Percentiles rank a stretch among this genome's conserved stretches.
These are phyloP conservation scores for Triticum urartu DNA, from an alignment of 176 grass and related monocot genomes.

Conservation along the genomic window DNA sequence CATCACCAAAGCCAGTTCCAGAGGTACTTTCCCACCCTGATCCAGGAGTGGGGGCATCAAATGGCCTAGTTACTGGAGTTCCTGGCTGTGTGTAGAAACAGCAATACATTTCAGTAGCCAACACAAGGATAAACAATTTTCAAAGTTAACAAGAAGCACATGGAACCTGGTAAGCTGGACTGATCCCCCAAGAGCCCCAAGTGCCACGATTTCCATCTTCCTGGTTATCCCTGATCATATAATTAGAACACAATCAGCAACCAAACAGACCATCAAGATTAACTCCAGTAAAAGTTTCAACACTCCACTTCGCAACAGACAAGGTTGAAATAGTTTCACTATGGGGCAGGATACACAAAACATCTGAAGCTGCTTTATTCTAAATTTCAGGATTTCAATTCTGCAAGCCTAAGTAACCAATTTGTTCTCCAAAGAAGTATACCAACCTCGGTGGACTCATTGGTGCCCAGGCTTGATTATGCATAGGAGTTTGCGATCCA, in stretches of 20 bases:
- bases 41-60: slow-evolving; percentile 85
- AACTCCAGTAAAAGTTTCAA: background rate
- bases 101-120: background rate
- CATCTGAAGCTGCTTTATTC: background rate
- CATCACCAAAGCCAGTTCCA: slow-evolving; percentile 48
- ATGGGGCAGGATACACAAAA: background rate
- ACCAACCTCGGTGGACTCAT: slow-evolving; percentile 74
- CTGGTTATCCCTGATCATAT: slow-evolving; percentile 57
- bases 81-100: slow-evolving; percentile 45
- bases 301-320: background rate
- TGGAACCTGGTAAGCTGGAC: slow-evolving; percentile 68
- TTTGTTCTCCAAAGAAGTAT: slow-evolving; percentile 2
- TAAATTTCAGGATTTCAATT: slow-evolving; percentile 6
- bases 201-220: slow-evolving; percentile 69
- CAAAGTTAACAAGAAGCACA: background rate
- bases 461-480: slow-evolving; percentile 59
- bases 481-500: slow-evolving; percentile 71
- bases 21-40: slow-evolving; percentile 76
- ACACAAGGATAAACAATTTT: background rate
- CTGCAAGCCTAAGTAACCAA: slow-evolving; percentile 5
- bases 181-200: slow-evolving; percentile 77
- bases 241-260: slow-evolving; percentile 9
- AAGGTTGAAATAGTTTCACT: background rate
- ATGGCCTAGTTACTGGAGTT: slow-evolving; percentile 58
- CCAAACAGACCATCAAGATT: slow-evolving; percentile 23